Conservation (phyloP, 1,284 basidiomycete species). For the Wallemia mellicola region DNA sequence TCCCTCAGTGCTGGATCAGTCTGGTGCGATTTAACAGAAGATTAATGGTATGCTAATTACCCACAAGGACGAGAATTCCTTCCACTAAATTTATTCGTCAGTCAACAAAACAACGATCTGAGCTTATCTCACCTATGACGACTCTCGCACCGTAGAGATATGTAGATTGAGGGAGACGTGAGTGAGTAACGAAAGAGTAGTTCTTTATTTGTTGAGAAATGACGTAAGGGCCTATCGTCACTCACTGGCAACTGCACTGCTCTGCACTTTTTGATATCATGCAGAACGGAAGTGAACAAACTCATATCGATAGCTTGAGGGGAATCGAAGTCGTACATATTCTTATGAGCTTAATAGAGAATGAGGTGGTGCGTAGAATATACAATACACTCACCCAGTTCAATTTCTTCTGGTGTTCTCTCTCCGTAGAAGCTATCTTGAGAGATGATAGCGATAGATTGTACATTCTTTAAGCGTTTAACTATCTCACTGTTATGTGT, state of each 20-base stretch:
- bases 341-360: constrained; percentile 6
- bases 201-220: constrained; percentile 3
- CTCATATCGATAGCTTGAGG: constrained; percentile 16
- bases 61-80: constrained; percentile 16
- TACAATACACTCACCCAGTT: constrained; percentile 4
- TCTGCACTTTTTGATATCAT: constrained; percentile 12
- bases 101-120: background rate
- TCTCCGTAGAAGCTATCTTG: constrained; percentile 17
- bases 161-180: constrained; percentile 13
- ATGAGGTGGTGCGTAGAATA: background rate
- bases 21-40: background rate
- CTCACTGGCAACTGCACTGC: constrained; percentile 8
- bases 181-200: constrained; percentile 17
- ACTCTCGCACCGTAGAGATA: constrained; percentile 17
- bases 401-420: constrained; percentile 11
- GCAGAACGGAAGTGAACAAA: constrained; percentile 12
- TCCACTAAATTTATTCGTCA: too few species aligned
- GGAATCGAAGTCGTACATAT: constrained; percentile 16
- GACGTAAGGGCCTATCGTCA: background rate
- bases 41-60: background rate
- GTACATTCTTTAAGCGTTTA: constrained; percentile 6
- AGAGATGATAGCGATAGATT: constrained; percentile 9
- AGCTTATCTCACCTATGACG: constrained; percentile 11
- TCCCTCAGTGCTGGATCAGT: constrained; percentile 8
- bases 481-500: constrained; percentile 8